A percentile compares a stretch with the other conserved stretches of the same genome.
Conservation (phyloP, 23 red algal genomes). For the Gracilaria gracilis region DNA sequence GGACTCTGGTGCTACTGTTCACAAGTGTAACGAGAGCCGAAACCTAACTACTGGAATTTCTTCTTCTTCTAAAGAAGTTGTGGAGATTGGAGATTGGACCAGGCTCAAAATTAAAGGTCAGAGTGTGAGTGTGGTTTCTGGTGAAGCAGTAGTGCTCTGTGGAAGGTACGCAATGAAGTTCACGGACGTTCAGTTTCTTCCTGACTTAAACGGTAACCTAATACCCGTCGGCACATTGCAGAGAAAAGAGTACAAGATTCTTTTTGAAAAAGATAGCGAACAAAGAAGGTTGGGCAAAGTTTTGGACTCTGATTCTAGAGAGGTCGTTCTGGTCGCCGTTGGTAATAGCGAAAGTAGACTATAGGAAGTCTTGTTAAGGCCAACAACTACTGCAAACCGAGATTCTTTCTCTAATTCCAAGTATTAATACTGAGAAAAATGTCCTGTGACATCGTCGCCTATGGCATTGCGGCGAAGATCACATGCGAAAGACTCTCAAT, state of each 20-base stretch:
- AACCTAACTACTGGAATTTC: background rate
- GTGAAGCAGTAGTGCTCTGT: too few relatives aligned
- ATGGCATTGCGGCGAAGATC: background rate
- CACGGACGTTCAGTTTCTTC: conserved; percentile 12
- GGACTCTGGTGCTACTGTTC: conserved; percentile 39
- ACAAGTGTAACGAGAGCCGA: conserved; percentile 4
- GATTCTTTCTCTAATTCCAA: background rate
- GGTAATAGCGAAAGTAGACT: background rate
- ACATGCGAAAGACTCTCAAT: background rate
- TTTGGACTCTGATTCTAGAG: background rate
- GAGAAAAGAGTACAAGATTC: background rate
- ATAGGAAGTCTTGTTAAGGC: background rate
- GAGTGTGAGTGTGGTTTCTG: background rate
- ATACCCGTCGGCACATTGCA: background rate
- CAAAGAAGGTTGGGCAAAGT: background rate
- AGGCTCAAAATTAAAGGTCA: background rate
- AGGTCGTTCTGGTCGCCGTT: background rate
- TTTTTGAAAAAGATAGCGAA: conserved; percentile 1
- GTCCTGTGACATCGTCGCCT: background rate
- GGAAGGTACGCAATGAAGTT: background rate
- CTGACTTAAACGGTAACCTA: conserved; percentile 18
- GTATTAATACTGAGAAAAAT: background rate
- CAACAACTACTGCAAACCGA: background rate
- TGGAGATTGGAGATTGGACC: conserved; percentile 21
- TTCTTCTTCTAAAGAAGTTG: background rate